Percentiles rank a stretch among this genome's conserved stretches.
Evolutionary conservation across 768 basidiomycete genomes (phyloP).

Genomic region (Lentinula detonsa): DNA sequence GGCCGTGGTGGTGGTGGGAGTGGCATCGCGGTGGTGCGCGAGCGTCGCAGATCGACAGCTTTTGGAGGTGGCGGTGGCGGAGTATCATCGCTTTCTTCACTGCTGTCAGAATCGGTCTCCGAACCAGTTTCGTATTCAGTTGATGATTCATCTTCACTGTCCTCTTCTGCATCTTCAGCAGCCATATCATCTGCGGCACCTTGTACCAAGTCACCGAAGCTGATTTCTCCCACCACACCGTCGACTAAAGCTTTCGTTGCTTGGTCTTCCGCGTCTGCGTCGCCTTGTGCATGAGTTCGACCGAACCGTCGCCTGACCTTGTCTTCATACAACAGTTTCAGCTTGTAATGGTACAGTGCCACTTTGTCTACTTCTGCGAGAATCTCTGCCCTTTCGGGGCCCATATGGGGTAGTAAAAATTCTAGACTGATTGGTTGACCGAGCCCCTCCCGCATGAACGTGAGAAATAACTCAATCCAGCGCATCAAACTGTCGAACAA

Average conservation of each 20-base stretch:
- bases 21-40: constrained; percentile 40
- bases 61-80: constrained; percentile 9
- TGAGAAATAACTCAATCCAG: constrained; percentile 96
- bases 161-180: constrained; percentile 61
- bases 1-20: constrained; percentile 38
- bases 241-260: constrained; percentile 77
- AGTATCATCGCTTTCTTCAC: not conserved
- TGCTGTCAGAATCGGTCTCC: not conserved
- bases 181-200: constrained; percentile 79
- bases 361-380: constrained; percentile 85
- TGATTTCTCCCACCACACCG: constrained; percentile 74
- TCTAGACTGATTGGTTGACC: constrained; percentile 77
- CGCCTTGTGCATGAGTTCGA: constrained; percentile 41
- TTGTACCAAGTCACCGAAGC: constrained; percentile 71
- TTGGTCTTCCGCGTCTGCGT: constrained; percentile 74
- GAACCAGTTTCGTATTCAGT: constrained; percentile 2
- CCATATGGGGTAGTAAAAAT: constrained; percentile 80
- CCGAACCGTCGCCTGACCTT: constrained; percentile 86
- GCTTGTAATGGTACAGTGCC: constrained; percentile 88
- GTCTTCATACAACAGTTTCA: constrained; percentile 90
- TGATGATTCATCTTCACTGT: constrained; percentile 17
- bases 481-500: constrained; percentile 92
- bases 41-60: constrained; percentile 2
- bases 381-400: constrained; percentile 68
- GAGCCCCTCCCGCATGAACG: constrained; percentile 84